Base-by-base conservation (phyloP, 768 basidiomycete species). In the Mycena sanguinolenta region DNA sequence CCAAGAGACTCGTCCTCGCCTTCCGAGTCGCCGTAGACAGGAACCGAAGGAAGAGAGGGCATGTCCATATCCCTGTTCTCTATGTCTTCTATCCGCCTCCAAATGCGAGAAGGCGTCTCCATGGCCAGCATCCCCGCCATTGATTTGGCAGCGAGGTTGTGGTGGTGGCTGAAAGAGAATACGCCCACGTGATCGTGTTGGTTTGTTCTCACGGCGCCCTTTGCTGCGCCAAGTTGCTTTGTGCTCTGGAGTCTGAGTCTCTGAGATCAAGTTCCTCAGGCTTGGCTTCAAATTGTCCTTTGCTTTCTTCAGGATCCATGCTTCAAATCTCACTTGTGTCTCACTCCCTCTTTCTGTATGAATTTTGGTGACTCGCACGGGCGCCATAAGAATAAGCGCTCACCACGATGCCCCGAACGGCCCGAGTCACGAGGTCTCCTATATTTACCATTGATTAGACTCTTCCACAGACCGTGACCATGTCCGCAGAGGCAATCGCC, bases 31-130 rank as follows among this genome's bases (percentile, higher is more conserved):
- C 95, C 93, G 75, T 92, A 91, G 2, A 76, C 84, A 9, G 93
- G 92, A 16, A 95, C 79, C 4, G 93, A 93, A 2, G 94, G 94
- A 3, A 96, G 83, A 34, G 94, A 95, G 13, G 95, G 92, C 84
- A 95, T 92, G 71, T 94, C 93, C 84, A 95, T 92, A 71, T 94
- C 93, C 71, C 84, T 80, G 69, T 90, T 88, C 73, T 94, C 91
- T n/a, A 87, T 83, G 0, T 87, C 91, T 78, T 95, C 89, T 59
- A 96, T 95, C 54, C 95, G 88, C 32, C 94, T 87, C 92, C 91
- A 93, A 76, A 96, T 90, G 52, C 94, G 86, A 28, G 95, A 95
- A 0, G 94, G 94, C 19, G 94, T 96, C 80, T 96, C 94, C n/a
- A n/a, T n/a, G n/a, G n/a, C n/a, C 12, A 90, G 84, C 81, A 88